Evolutionary conservation across 2,329 filamentous ascomycete genomes (phyloP).

Genomic region (Curvularia verruculosa): DNA sequence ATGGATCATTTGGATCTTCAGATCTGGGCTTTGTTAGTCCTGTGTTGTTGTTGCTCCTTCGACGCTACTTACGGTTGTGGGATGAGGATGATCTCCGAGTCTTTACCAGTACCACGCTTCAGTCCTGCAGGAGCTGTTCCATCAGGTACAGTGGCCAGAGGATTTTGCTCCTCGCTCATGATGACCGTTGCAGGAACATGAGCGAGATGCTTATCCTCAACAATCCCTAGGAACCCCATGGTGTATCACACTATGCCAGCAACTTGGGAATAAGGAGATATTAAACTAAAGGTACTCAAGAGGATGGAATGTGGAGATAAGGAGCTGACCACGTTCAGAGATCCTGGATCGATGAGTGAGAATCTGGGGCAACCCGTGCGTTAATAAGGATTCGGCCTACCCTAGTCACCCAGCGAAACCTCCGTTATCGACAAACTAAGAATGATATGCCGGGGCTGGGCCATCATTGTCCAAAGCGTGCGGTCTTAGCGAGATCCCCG

Average conservation of each 20-base stretch:
- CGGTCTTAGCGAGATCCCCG: slow-evolving; percentile 18
- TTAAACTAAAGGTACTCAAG: background rate
- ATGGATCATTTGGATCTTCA: slow-evolving; percentile 45
- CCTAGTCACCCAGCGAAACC: slow-evolving; percentile 3
- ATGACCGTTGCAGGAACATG: slow-evolving; percentile 47
- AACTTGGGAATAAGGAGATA: background rate
- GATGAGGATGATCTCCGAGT: slow-evolving; percentile 43
- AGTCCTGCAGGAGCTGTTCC: slow-evolving; percentile 26
- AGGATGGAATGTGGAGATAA: background rate
- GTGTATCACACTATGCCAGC: slow-evolving; percentile 5
- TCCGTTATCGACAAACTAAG: slow-evolving; percentile 4
- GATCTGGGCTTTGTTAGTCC: slow-evolving; percentile 50
- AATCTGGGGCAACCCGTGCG: background rate
- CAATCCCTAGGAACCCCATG: slow-evolving; percentile 45
- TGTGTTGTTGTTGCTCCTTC: slow-evolving; percentile 30
- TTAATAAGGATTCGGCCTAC: slow-evolving; percentile 17
- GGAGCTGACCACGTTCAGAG: background rate
- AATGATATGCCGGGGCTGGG: slow-evolving; percentile 12
- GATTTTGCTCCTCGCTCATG: slow-evolving; percentile 33
- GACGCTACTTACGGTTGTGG: slow-evolving; percentile 39
- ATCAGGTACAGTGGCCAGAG: slow-evolving; percentile 2
- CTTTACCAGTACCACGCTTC: slow-evolving; percentile 43
- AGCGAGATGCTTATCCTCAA: slow-evolving; percentile 41
- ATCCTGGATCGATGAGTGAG: background rate
- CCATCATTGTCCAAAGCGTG: slow-evolving; percentile 10